Conservation (phyloP, 352 stramenopile species). For the Phytophthora sojae region DNA sequence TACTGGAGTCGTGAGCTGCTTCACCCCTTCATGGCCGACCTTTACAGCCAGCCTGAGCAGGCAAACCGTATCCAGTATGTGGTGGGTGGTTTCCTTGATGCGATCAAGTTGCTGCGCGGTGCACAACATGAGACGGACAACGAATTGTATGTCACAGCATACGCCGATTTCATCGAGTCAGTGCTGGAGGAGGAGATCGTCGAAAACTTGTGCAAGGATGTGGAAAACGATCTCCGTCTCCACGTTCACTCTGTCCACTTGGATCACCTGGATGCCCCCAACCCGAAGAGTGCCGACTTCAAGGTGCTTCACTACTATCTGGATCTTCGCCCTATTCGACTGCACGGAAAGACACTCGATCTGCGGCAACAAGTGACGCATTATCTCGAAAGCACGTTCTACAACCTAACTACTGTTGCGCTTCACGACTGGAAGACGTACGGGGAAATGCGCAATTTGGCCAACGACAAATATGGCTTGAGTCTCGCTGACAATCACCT, state of each 20-base stretch:
- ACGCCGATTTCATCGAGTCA: constrained; percentile 81
- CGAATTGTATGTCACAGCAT: constrained; percentile 70
- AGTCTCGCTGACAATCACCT: constrained; percentile 92
- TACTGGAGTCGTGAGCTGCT: constrained; percentile 94
- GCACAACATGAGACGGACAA: constrained; percentile 84
- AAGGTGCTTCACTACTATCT: constrained; percentile 90
- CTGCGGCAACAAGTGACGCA: constrained; percentile 89
- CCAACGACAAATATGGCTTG: constrained; percentile 94
- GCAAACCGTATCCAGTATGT: constrained; percentile 88
- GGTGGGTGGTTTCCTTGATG: constrained; percentile 81
- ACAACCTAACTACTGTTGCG: constrained; percentile 94
- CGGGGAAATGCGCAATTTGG: constrained; percentile 93
- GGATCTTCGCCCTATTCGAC: constrained; percentile 83
- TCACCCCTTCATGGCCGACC: constrained; percentile 82
- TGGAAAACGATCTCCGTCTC: constrained; percentile 94
- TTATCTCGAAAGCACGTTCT: constrained; percentile 96
- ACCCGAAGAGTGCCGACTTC: constrained; percentile 85
- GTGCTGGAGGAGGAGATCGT: constrained; percentile 91
- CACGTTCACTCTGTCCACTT: constrained; percentile 91
- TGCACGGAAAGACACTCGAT: constrained; percentile 91
- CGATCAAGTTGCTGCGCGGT: constrained; percentile 75
- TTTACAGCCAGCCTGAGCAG: constrained; percentile 86
- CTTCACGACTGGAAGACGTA: constrained; percentile 97
- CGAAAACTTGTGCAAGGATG: constrained; percentile 89
- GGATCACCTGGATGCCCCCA: constrained; percentile 87